Evolutionary conservation across 805 yeast genomes (phyloP).

Genomic region (Kuraishia cidri): DNA sequence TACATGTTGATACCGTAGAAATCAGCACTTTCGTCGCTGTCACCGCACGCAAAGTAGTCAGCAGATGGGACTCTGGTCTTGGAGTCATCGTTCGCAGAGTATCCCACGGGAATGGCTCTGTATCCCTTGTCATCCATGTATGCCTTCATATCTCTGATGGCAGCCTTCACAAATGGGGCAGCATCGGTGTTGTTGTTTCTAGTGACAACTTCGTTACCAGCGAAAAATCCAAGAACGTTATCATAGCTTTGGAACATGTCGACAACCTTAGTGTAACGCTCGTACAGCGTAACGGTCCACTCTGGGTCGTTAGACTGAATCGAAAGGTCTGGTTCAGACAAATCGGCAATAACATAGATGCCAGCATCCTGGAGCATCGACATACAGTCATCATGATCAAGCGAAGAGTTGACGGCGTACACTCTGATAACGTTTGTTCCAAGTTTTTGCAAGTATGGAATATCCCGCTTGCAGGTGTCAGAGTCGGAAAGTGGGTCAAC

Average conservation of each 20-base stretch:
- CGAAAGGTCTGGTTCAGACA: conserved; percentile 77
- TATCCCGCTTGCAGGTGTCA: conserved; percentile 67
- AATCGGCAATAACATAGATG: conserved; percentile 84
- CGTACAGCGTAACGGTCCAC: conserved; percentile 66
- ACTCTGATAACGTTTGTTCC: conserved; percentile 78
- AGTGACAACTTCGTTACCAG: conserved; percentile 95
- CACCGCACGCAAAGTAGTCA: conserved; percentile 81
- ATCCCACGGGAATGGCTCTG: conserved; percentile 87
- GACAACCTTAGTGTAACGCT: conserved; percentile 75
- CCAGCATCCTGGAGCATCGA: conserved; percentile 69
- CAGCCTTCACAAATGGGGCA: conserved; percentile 93
- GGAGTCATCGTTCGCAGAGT: conserved; percentile 84
- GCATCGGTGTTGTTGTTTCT: conserved; percentile 77
- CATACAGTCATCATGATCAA: conserved; percentile 76
- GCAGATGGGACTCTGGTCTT: conserved; percentile 75
- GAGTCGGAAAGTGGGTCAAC: conserved; percentile 77
- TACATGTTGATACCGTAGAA: conserved; percentile 83
- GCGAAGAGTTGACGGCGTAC: conserved; percentile 70
- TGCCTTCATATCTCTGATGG: conserved; percentile 78
- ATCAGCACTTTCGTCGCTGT: conserved; percentile 53
- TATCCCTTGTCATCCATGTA: conserved; percentile 62
- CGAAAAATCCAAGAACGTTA: conserved; percentile 89
- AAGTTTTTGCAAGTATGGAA: conserved; percentile 63
- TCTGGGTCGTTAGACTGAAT: conserved; percentile 69
- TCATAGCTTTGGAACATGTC: conserved; percentile 72